Evolutionary conservation across 2,329 filamentous ascomycete species (phyloP), one percentile per base, ranked within the genome.

Genomic region (Capronia epimyces): DNA sequence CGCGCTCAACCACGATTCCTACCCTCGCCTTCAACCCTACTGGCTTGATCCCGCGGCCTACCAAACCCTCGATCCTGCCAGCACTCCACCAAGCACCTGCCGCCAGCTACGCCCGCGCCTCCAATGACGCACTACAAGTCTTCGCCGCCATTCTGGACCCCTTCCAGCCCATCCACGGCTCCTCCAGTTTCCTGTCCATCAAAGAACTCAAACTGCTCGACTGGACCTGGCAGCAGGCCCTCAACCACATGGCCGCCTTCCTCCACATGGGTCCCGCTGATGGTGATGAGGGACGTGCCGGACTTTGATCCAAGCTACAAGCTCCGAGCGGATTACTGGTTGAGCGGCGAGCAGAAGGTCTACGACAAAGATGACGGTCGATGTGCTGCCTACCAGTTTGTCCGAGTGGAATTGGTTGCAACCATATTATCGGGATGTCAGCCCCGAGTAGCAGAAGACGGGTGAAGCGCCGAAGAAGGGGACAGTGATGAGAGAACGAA

Each of bases 191-290:
- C 24, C 59, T 67, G 0, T 64, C 65, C 1, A 56, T 55, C 34
- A 42, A 52, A 9, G 7, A 27, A 3, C 53, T 67, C 1, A 31
- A 43, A 12, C 53, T 67, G 1, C 58, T 63, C 1, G 13, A 45
- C 0, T 67, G 63, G 63, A 57, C 59, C 2, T 50, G 57, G 39
- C 39, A 66, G 22, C 10, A 31, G 1, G 63, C 62, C 0, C 40
- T 66, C 40, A 37, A 45, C 2, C 32, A 36, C 3, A 65, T 67
- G 53, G 56, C 57, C 0, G 57, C 63, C 6, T 67, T 66, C 50
- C 65, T 65, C 56, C 55, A 46, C 16, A 31, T 59, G 0, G 65
- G 65, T 1, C 65, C 65, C 1, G n/a, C 3, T 61, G 2, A 15
- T 63, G 1, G 13, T 64, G 2, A 46, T 60, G 3, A 50, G 16